phyloP scores from a whole-genome alignment of 164 flowering plant species.

The Buxus sempervirens region DNA sequence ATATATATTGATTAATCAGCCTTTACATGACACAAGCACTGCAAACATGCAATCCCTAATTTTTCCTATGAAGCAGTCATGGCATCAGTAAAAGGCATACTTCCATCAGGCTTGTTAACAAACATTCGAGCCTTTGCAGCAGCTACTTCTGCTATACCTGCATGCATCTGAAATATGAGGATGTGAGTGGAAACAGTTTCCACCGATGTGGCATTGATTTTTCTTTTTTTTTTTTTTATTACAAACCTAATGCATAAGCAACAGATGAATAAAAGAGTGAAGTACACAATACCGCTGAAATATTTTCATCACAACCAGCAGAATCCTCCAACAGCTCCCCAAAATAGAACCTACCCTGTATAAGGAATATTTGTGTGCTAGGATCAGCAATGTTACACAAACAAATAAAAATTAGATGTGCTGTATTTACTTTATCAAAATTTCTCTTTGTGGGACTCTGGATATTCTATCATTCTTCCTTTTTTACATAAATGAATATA shows the following conservation, averaged over 20 bases:
- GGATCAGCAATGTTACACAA: neutral
- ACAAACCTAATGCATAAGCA: neutral
- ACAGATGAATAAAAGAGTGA: neutral
- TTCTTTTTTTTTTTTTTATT: neutral
- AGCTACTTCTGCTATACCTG: constrained; percentile 94
- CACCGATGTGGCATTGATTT: neutral
- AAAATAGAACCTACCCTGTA: constrained; percentile 93
- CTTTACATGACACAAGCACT: neutral
- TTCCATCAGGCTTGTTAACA: constrained; percentile 96
- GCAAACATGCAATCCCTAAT: neutral
- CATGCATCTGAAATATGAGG: constrained; percentile 65
- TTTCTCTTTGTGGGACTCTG: no score
- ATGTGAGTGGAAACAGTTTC: constrained; percentile 12
- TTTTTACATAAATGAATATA: no score
- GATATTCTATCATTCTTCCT: no score
- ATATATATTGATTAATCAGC: no score
- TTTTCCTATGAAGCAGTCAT: neutral
- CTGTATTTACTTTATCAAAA: no score
- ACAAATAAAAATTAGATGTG: no score
- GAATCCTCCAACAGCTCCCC: constrained; percentile 69
- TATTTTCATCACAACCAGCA: constrained; percentile 60
- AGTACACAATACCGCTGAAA: constrained; percentile 47
- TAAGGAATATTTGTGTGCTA: constrained; percentile 1
- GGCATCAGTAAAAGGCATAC: constrained; percentile 36
- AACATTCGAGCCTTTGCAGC: constrained; percentile 99